These are phyloP conservation scores for Backusella tuberculispora DNA, from an alignment of 192 early-diverging fungal genomes.

Conservation along the genomic window DNA sequence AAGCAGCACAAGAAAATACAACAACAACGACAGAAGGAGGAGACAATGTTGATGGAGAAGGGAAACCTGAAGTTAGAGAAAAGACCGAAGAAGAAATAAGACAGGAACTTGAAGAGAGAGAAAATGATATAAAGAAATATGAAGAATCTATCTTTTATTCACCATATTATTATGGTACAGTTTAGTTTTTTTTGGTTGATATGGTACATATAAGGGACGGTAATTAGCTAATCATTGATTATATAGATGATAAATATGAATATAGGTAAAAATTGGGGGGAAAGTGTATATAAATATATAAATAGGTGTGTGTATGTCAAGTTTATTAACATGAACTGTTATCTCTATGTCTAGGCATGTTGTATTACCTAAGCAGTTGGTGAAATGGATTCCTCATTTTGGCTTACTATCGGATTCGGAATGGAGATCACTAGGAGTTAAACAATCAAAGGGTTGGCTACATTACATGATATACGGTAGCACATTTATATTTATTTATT, in stretches of 20 bases:
- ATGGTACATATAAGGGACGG: neutral
- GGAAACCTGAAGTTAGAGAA: neutral
- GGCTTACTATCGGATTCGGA: conserved; percentile 47
- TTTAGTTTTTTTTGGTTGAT: neutral
- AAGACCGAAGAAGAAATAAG: conserved; percentile 13
- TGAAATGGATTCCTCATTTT: conserved; percentile 41
- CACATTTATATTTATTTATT: neutral
- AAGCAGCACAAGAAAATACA: neutral
- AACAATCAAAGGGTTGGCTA: conserved; percentile 54
- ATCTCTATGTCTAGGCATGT: conserved; percentile 41
- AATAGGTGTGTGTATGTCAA: neutral
- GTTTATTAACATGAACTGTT: neutral
- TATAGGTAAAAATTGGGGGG: conserved; percentile 31
- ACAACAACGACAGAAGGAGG: neutral
- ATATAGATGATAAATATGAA: conserved; percentile 33
- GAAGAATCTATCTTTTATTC: conserved; percentile 47
- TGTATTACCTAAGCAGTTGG: conserved; percentile 45
- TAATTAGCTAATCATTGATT: neutral
- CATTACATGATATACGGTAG: conserved; percentile 59
- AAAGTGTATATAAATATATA: neutral
- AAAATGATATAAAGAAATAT: conserved; percentile 45
- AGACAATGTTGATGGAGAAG: neutral
- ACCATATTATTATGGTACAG: conserved; percentile 44
- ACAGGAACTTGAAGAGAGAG: conserved; percentile 31
- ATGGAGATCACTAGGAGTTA: conserved; percentile 49